Base-by-base conservation (phyloP, 495 filamentous ascomycete species). In the Trichoderma erinaceum region DNA sequence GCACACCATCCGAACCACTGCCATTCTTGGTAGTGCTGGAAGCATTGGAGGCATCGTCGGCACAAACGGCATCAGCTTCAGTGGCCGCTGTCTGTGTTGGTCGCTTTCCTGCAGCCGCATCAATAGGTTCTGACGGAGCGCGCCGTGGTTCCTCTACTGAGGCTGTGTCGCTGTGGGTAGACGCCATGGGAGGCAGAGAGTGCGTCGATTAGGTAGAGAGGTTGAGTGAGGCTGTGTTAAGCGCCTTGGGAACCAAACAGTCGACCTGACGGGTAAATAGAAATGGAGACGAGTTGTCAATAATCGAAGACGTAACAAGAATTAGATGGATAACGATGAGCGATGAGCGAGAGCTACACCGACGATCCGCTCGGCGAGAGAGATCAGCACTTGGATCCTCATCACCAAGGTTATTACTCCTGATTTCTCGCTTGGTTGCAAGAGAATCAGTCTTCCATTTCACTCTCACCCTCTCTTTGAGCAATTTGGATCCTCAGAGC, bases 101-200 rank as follows among this genome's bases (percentile, higher is more conserved):
- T 21, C 12, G 23, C 56, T 61, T 25, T 32, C 23, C n/a, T 11
- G 25, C 27, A 61, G 56, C 5, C 8, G 11, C 25, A 32, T 32
- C 56, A 16, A 32, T 32, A 25, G 25, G 56, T 29, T 25, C 56
- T 61, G 23, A 25, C 25, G 56, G 56, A 61, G 10, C 56, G 56
- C n/a, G 25, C 56, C 56, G 56, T 32, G 29, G 56, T 32, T 61
- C 56, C 56, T 61, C 56, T 13, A 61, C 35, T 61, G 56, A 61
- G 56, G 56, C 56, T 61, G 56, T 61, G 56, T 61, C 25, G n/a
- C 23, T 32, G 16, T 32, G 25, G 23, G 18, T 18, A 1, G 56
- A 32, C 12, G 56, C 27, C 56, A 61, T 61, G 25, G 56, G 56
- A 11, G 35, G 35, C 35, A 38, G 35, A 38, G 35, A 38, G 44